These are phyloP conservation scores for Podospora sp. DNA, from an alignment of 495 filamentous ascomycete species.

Conservation along the genomic window DNA sequence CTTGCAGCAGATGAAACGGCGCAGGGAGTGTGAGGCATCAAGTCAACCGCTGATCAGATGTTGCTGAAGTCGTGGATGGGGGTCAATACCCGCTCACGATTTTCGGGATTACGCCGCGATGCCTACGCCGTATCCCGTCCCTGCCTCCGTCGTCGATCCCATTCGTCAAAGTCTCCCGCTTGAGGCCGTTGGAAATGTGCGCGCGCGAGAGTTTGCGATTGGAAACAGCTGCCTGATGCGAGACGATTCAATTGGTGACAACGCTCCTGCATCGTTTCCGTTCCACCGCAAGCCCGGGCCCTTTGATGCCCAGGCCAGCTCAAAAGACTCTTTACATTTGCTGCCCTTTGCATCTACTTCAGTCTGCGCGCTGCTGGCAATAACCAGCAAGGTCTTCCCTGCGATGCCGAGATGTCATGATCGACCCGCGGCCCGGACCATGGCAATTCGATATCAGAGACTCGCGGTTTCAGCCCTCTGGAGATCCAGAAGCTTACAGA, in stretches of 20 bases:
- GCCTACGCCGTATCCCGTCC: not conserved
- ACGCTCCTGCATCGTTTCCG: not conserved
- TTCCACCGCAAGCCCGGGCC: not conserved
- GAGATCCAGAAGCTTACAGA: not conserved
- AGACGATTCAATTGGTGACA: not conserved
- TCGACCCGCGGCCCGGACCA: not conserved
- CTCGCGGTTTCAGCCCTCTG: not conserved
- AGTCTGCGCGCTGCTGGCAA: not conserved
- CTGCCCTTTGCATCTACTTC: not conserved
- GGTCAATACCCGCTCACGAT: not conserved
- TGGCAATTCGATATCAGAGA: not conserved
- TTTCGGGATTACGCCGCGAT: conserved; percentile 3
- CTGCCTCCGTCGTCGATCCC: no score
- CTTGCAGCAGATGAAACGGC: not conserved
- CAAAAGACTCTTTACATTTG: not conserved
- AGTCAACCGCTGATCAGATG: not conserved
- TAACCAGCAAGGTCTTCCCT: not conserved
- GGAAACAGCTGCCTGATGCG: not conserved
- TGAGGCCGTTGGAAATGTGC: not conserved
- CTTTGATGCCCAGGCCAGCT: not conserved
- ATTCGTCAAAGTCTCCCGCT: not conserved
- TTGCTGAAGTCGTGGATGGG: not conserved
- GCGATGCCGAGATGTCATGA: not conserved
- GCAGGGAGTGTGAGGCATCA: not conserved
- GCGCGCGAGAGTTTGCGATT: no score